Evolutionary conservation across 495 filamentous ascomycete species (phyloP), one percentile per base, ranked within the genome.

Genomic region (Thozetella sp.): DNA sequence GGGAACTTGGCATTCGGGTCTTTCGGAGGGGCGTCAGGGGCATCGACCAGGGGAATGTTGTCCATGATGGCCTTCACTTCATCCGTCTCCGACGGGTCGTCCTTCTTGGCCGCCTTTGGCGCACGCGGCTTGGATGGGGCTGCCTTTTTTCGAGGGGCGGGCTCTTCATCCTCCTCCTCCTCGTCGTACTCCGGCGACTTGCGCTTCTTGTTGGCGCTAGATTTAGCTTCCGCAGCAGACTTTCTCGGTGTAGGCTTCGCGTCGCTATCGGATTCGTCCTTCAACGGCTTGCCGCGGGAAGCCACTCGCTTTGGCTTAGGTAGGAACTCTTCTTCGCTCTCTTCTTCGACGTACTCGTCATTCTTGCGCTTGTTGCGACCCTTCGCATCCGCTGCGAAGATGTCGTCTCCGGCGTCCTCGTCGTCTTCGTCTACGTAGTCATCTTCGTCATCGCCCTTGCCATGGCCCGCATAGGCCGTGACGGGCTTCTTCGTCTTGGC

Each of bases 41-140:
- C 81, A 55, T 86, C 76, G 24, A 98, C 80, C 6, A 81, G 88
- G 11, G 93, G 91, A 59, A 99, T 92, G 67, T 86, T 90, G 67
- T 96, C 91, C 27, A 97, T 86, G 53, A 99, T 97, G 30, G 86
- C 87, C 67, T 93, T 85, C 17, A 97, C 85, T 58, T 83, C 86
- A 61, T 91, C 90, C 0, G 85, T 67, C 17, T 76, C 63, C 11
- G 87, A 88, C 3, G 70, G 63, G 23, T 87, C 83, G 25, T 82
- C 73, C 30, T 76, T 72, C 71, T 90, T 90, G 70, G 88, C 88
- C 0, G 85, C 76, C 58, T 75, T 78, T 22, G 84, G 76, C 34
- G 81, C 81, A 70, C 74, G 78, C 15, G 82, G 77, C 64, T 88
- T 91, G 68, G 88, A 90, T 1, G 83, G 73, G 15, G 81, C 76